These are phyloP conservation scores for Eurotiales sp. DNA, from an alignment of 2,329 filamentous ascomycete species.

Conservation along the genomic window DNA sequence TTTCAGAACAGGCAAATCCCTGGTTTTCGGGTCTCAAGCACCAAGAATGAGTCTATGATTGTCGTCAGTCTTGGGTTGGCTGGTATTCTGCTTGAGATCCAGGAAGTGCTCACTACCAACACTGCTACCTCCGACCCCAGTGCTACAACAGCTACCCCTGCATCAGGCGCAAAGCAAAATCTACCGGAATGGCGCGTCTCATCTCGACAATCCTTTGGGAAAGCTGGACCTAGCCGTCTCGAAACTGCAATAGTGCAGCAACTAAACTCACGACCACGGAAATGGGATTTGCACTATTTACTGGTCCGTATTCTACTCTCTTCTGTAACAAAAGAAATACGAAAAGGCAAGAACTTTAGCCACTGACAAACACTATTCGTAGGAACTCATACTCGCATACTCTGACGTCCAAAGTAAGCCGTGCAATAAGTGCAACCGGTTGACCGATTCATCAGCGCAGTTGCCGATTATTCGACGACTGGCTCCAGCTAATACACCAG, in stretches of 20 bases:
- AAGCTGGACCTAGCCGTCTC: constrained; percentile 28
- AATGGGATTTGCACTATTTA: constrained; percentile 38
- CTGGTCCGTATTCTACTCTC: constrained; percentile 26
- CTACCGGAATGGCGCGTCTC: constrained; percentile 32
- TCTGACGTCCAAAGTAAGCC: constrained; percentile 36
- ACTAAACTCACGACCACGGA: constrained; percentile 32
- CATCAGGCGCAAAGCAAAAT: neutral
- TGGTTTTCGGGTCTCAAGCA: constrained; percentile 27
- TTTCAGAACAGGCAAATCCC: constrained; percentile 27
- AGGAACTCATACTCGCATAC: constrained; percentile 44
- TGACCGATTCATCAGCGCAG: constrained; percentile 36
- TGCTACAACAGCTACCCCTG: neutral
- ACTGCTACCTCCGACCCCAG: neutral
- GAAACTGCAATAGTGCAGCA: constrained; percentile 31
- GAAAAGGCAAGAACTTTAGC: too few relatives aligned
- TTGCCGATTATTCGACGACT: constrained; percentile 36
- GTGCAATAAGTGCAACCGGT: constrained; percentile 36
- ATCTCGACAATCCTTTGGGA: constrained; percentile 19
- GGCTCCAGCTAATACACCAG: too few relatives aligned
- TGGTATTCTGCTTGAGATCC: constrained; percentile 29
- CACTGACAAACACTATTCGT: too few relatives aligned
- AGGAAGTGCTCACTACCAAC: constrained; percentile 18
- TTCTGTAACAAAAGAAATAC: neutral
- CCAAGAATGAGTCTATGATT: constrained; percentile 23
- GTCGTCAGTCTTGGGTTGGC: constrained; percentile 29